Percentiles rank a stretch among this genome's conserved stretches.
phyloP scores from a whole-genome alignment of 2,329 filamentous ascomycete species.

The Fusarium ambrosium region DNA sequence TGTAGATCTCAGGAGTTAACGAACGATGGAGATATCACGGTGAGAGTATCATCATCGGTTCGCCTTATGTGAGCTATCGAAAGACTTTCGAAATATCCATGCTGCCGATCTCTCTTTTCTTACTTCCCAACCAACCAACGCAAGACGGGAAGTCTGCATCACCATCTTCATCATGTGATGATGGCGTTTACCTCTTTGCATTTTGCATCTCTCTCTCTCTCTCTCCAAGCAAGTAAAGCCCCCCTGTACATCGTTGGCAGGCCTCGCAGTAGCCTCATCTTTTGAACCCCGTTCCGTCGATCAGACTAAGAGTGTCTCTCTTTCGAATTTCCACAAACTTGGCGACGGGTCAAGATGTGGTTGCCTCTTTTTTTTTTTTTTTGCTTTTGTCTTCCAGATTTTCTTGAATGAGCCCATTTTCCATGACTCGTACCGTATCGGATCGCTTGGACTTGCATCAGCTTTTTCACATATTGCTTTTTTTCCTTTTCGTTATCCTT shows the following conservation, averaged over 20 bases:
- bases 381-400: neutral
- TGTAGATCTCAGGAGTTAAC: conserved; percentile 7
- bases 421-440: conserved; percentile 3
- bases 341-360: neutral
- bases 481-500: neutral
- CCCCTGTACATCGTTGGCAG: neutral
- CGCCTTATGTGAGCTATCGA: conserved; percentile 22
- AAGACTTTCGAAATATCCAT: conserved; percentile 19
- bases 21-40: neutral
- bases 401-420: neutral
- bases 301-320: neutral
- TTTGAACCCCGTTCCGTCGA: neutral
- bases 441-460: neutral
- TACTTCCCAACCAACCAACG: conserved; percentile 3
- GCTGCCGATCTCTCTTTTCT: conserved; percentile 21
- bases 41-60: neutral
- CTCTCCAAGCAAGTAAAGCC: neutral
- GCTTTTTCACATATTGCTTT: neutral
- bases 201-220: neutral
- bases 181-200: neutral
- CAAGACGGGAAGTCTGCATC: conserved; percentile 12
- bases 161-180: conserved; percentile 8
- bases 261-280: conserved; percentile 20
- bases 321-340: conserved; percentile 1
- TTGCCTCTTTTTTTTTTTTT: neutral